Base-by-base conservation (phyloP, 768 basidiomycete genomes). In the Stropharia rugosoannulata region DNA sequence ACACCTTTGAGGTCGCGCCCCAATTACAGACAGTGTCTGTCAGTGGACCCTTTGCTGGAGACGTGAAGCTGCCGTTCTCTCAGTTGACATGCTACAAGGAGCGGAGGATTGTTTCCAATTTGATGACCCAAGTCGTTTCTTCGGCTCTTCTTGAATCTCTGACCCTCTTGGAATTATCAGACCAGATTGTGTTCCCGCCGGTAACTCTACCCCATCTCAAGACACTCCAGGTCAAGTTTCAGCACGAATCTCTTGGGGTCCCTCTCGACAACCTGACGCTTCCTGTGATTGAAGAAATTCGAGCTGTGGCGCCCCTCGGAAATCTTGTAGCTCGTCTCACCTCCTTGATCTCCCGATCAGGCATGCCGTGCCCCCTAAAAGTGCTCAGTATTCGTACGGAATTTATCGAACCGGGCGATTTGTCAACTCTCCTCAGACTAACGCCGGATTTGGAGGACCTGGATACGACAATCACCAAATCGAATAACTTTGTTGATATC, bases 1-100 rank as follows among this genome's bases (percentile, higher is more conserved):
- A 66, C 18, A 58, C 65, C n/a, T 68, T 68, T 51, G 62, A 63
- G 25, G 50, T 61, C 16, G 67, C 67, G 10, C 65, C 67, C 1
- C 25, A 56, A 36, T 54, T 68, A 3, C 51, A 59, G 22, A 54
- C 57, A 15, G 64, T 68, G 11, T 56, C 57, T n/a, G 50, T 66
- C 8, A 55, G 54, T 13, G 61, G 64, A 4, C 59, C 59, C 2
- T 60, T 57, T 9, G 58, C 50, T 13, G 56, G 52, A 13, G 59
- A 61, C 2, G 42, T 68, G 7, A 50, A 52, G 13, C 54, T 68
- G 2, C 65, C 67, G 0, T 61, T 60, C 43, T 56, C 54, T 2
- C 67, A 68, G 49, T 56, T 68, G 9, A 49, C 54, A 3, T 51
- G 60, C 40, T 68, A 66, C 57, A 66, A 61, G 19, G 65, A 68